Evolutionary conservation across 2,329 filamentous ascomycete genomes (phyloP), one percentile per base, ranked within the genome.

Genomic region (Colletotrichum cuscutae): DNA sequence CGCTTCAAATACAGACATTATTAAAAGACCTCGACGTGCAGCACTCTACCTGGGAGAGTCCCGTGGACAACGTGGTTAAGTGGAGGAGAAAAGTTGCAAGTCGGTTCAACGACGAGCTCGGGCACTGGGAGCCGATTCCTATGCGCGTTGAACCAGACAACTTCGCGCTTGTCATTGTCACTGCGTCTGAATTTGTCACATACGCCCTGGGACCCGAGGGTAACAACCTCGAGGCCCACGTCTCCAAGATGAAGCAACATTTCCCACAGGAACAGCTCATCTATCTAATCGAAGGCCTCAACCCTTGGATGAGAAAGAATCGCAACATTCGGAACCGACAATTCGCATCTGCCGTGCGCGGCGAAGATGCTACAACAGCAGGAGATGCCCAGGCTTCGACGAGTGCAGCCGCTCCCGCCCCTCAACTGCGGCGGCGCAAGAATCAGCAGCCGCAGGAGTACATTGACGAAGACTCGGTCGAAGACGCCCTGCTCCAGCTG

Each of bases 241-340:
- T 93, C 28, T 77, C 84, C 1, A 84, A 80, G 11, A 85, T 94
- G 76, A 88, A 88, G 77, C 82, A 78, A 0, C 82, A 85, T 60
- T 92, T 92, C 77, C 82, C 86, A 0, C 78, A 78, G 1, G 85
- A 87, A 75, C 87, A 87, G 53, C 80, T 91, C 13, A 89, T 96
- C 53, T 95, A 94, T 77, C 82, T 96, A 0, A 88, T 97, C 24
- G 92, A 96, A 77, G 93, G 93, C 0, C 83, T 95, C 0, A 84
- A 80, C 0, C 77, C 85, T 0, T 94, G 92, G 90, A 89, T 91
- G 83, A 88, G 89, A 70, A 94, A 92, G 79, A 94, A 93, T 76
- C 87, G 87, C 59, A 93, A 88, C 74, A 82, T 89, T 1, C 88
- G 91, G 46, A 94, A 95, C 77, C 86, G 91, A 62, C 89, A 91